Evolutionary conservation across 768 basidiomycete species (phyloP).

Genomic region (Omphalotus guepiniiformis): DNA sequence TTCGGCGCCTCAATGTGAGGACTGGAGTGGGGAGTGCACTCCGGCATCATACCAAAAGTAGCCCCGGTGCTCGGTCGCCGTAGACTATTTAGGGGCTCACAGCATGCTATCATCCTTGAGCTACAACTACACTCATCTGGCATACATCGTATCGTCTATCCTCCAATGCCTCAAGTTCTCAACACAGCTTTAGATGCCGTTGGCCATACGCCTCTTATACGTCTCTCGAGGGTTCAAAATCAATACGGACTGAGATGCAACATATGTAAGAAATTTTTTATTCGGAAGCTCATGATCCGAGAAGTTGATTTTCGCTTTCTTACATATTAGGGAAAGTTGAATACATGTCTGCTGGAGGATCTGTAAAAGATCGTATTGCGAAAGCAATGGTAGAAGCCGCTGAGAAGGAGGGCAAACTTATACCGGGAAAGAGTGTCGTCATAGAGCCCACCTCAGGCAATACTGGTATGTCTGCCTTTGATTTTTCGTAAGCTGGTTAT

Average conservation of each 20-base stretch:
- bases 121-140: too few species aligned
- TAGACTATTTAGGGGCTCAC: too few species aligned
- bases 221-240: conserved; percentile 74
- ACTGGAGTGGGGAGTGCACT: too few species aligned
- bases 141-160: too few species aligned
- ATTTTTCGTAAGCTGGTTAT: not conserved
- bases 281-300: not conserved
- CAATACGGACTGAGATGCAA: conserved; percentile 83
- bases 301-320: not conserved
- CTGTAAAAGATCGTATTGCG: conserved; percentile 94
- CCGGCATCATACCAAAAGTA: too few species aligned
- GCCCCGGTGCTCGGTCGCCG: too few species aligned
- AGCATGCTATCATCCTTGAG: too few species aligned
- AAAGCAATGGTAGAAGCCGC: conserved; percentile 97
- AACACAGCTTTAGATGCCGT: conserved; percentile 81
- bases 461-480: conserved; percentile 58
- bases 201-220: conserved; percentile 87
- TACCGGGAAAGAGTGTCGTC: conserved; percentile 84
- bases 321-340: conserved; percentile 82
- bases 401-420: conserved; percentile 79
- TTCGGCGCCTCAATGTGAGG: too few species aligned
- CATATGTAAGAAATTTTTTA: conserved; percentile 54
- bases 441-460: conserved; percentile 97
- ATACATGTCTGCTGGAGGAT: conserved; percentile 87
- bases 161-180: conserved; percentile 51